Conservation (phyloP, 1,139 yeast genomes). For the Saccharomycopsis phalli region DNA sequence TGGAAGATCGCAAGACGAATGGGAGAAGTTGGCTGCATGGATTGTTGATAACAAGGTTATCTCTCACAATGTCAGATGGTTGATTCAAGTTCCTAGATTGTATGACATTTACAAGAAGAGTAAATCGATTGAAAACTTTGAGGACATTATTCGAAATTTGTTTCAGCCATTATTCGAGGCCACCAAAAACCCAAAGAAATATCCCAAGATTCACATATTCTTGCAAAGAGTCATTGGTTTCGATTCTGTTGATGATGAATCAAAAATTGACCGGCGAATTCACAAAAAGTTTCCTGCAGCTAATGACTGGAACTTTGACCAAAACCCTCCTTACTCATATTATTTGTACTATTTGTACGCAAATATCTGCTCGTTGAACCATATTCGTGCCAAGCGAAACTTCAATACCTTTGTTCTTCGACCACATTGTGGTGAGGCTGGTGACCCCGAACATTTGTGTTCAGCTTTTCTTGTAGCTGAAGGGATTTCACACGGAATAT, state of each 20-base stretch:
- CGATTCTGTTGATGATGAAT: slow-evolving; percentile 97
- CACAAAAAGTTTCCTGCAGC: slow-evolving; percentile 81
- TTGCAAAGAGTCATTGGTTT: slow-evolving; percentile 93
- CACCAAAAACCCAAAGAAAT: slow-evolving; percentile 68
- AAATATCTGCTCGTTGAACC: slow-evolving; percentile 76
- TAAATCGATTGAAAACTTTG: slow-evolving; percentile 61
- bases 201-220: slow-evolving; percentile 83
- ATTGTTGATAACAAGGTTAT: slow-evolving; percentile 84
- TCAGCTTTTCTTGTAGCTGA: slow-evolving; percentile 85
- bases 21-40: slow-evolving; percentile 96
- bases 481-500: slow-evolving; percentile 91
- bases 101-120: slow-evolving; percentile 82
- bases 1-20: slow-evolving; percentile 82
- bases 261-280: slow-evolving; percentile 76
- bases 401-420: slow-evolving; percentile 85
- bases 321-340: slow-evolving; percentile 96
- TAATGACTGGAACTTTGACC: slow-evolving; percentile 61
- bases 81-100: slow-evolving; percentile 88
- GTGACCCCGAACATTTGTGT: slow-evolving; percentile 94
- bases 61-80: slow-evolving; percentile 94
- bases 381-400: slow-evolving; percentile 64
- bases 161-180: slow-evolving; percentile 93
- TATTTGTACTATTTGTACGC: slow-evolving; percentile 84
- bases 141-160: slow-evolving; percentile 66
- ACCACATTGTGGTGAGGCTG: slow-evolving; percentile 99